Evolutionary conservation across 2,329 filamentous ascomycete genomes (phyloP), one percentile per base, ranked within the genome.

Genomic region (Xylaria polymorpha): DNA sequence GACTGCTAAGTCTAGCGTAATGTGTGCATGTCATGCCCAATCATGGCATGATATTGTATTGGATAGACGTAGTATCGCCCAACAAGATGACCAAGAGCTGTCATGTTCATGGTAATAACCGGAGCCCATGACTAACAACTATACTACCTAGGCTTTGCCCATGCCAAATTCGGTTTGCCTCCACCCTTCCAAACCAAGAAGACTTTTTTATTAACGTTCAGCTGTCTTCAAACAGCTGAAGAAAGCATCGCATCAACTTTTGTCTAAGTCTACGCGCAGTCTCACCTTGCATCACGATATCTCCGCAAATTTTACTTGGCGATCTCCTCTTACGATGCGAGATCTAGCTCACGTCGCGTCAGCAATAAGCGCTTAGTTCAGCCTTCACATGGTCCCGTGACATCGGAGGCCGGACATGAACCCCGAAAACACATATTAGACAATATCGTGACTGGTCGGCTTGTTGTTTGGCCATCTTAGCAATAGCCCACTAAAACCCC

Each of bases 281-380:
- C 64, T 41, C 64, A 61, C 64, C n/a, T 29, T 41, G 22, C 35
- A 61, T 15, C 53, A 46, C 61, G 58, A 64, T 63, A 60, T 67
- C 58, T 69, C 64, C 63, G 67, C 46, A 64, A 61, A 44, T 51
- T 64, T 64, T 29, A 29, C 68, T 67, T 67, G 64, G 67, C 67
- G 60, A 69, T 69, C 63, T 58, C 61, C n/a, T n/a, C 32, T 20
- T 56, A 55, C 35, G 55, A 37, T 55, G 67, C 48, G 18, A 64
- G 43, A 62, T 63, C 59, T 57, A 35, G 53, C 43, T 67, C 53
- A 46, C 22, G 32, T 9, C 14, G 59, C 29, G 32, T 41, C 39
- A 35, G 32, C 44, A 61, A 50, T 43, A 61, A 67, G 64, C 60
- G 64, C 68, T 60, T 58, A 43, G 43, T 41, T 53, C 60, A 58